Evolutionary conservation across 306 rosid species (phyloP), one percentile per base, ranked within the genome.

Genomic region (Vachellia collinsii): DNA sequence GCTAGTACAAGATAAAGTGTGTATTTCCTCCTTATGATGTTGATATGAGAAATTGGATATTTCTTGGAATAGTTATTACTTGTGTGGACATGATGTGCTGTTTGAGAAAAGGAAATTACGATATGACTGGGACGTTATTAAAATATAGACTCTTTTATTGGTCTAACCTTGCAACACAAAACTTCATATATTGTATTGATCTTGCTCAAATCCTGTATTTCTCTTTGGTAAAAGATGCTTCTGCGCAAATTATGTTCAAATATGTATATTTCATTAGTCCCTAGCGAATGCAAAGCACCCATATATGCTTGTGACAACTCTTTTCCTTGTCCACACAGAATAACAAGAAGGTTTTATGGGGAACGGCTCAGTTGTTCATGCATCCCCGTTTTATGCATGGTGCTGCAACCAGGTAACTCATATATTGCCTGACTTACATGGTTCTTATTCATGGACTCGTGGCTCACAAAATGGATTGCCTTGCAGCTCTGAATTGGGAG

Each of bases 381-480:
- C 99, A 95, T 88, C 97, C 98, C 80, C 93, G 98, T 43, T 93
- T 92, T 83, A 95, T 95, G 99, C 98, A 93, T 70, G 99, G 99
- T 76, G 99, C 80, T 80, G 97, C 97, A 74, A 95, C 99, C 14
- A 92, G 98, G 99, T 95, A 92, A 85, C 16, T 14, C 46, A 11
- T 48, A 37, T 44, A 44, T 74, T 43, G 34, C 73, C 41, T 84
- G 14, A 54, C 41, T 77, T 80, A 36, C 48, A 14, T 34, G n/a
- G 20, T 72, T 64, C 39, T 66, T 71, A 14, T 42, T 11, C 14
- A 42, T 77, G 77, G 67, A 48, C 50, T 84, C 23, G 54, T 83
- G 82, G n/a, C 81, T 75, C 38, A 77, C 61, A 59, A 66, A 72
- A 41, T 47, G 67, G 71, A 50, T 77, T 83, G 67, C 70, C 71